Evolutionary conservation across 164 flowering plant genomes (phyloP).

Genomic region (Magnolia kwangsiensis): DNA sequence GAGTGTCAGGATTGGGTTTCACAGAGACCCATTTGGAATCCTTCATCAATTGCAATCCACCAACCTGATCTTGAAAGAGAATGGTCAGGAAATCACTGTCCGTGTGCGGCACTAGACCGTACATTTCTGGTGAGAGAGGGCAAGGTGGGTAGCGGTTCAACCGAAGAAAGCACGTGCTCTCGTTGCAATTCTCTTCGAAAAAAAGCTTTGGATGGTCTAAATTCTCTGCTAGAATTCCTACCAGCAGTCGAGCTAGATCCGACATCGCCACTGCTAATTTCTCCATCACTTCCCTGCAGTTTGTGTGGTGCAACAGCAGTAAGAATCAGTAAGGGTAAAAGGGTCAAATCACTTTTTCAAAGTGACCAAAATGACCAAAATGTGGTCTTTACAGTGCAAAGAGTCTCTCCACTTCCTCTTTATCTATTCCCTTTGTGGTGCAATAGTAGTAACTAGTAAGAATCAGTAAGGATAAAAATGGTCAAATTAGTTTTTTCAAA

Average conservation of each 20-base stretch:
- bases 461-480: too few relatives aligned
- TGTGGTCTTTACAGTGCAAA: not conserved
- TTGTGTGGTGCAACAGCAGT: not conserved
- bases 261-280: slow-evolving; percentile 57
- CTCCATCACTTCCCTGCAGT: slow-evolving; percentile 48
- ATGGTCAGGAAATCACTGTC: slow-evolving; percentile 80
- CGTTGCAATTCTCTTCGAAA: slow-evolving; percentile 39
- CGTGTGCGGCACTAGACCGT: slow-evolving; percentile 74
- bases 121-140: slow-evolving; percentile 38
- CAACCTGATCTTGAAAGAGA: slow-evolving; percentile 72
- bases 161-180: slow-evolving; percentile 60
- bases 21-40: slow-evolving; percentile 75
- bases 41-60: slow-evolving; percentile 75
- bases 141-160: slow-evolving; percentile 69
- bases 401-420: not conserved
- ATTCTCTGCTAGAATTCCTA: slow-evolving; percentile 47
- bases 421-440: too few relatives aligned
- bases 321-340: not conserved
- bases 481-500: too few relatives aligned
- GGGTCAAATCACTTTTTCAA: too few relatives aligned
- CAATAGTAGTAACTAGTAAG: too few relatives aligned
- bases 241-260: slow-evolving; percentile 49
- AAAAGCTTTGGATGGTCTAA: slow-evolving; percentile 32
- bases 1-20: slow-evolving; percentile 59
- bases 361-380: too few relatives aligned